Evolutionary conservation across 306 rosid genomes (phyloP).

Genomic region (Clitoria ternatea): DNA sequence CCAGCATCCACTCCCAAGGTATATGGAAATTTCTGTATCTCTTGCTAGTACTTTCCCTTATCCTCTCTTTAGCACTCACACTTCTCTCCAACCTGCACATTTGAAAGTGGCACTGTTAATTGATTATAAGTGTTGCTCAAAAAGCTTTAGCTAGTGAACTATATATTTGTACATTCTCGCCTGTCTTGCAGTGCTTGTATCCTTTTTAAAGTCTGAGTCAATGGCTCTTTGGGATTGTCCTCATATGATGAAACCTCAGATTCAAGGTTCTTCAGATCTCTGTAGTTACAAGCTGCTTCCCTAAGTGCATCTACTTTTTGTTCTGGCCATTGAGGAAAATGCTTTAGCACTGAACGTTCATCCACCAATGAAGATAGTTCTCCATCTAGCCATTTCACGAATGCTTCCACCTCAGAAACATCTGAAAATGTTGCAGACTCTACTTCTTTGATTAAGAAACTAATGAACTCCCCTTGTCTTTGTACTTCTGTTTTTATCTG

Average conservation of each 20-base stretch:
- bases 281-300: slow-evolving; percentile 77
- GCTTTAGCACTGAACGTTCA: slow-evolving; percentile 79
- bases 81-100: slow-evolving; percentile 74
- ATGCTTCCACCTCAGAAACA: slow-evolving; percentile 66
- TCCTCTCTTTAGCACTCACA: slow-evolving; percentile 58
- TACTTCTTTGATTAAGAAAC: slow-evolving; percentile 56
- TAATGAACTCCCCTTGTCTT: slow-evolving; percentile 68
- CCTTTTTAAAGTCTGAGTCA: slow-evolving; percentile 50
- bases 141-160: neutral
- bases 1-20: slow-evolving; percentile 91
- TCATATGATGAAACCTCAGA: slow-evolving; percentile 48
- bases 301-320: slow-evolving; percentile 76
- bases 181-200: slow-evolving; percentile 92
- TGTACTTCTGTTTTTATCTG: slow-evolving; percentile 84
- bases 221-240: slow-evolving; percentile 64
- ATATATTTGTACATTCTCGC: slow-evolving; percentile 67
- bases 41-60: slow-evolving; percentile 66
- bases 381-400: slow-evolving; percentile 76
- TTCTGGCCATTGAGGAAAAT: slow-evolving; percentile 92
- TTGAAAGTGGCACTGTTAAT: neutral
- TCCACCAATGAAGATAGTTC: slow-evolving; percentile 74
- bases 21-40: slow-evolving; percentile 66
- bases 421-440: slow-evolving; percentile 48
- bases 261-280: slow-evolving; percentile 72
- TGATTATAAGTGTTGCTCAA: neutral